phyloP scores from a whole-genome alignment of 768 basidiomycete genomes.

The Brasilioporus rufonigricans region DNA sequence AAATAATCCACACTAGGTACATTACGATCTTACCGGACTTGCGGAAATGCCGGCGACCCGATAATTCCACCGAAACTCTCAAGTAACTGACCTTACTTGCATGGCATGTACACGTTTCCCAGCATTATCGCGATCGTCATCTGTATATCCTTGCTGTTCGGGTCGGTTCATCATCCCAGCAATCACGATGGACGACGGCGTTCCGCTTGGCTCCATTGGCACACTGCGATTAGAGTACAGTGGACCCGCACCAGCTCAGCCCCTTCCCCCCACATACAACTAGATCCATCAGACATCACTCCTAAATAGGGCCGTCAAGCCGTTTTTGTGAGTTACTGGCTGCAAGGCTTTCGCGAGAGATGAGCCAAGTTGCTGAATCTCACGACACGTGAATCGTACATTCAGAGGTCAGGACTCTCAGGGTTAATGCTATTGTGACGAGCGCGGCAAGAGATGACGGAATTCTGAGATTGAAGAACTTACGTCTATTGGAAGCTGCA shows the following conservation, averaged over 20 bases:
- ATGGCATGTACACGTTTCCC: slow-evolving; percentile 5
- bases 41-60: not conserved
- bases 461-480: not conserved
- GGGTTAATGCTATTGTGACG: not conserved
- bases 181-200: slow-evolving; percentile 1
- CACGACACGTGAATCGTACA: not conserved
- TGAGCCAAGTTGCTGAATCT: not conserved
- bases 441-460: not conserved
- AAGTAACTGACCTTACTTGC: not conserved
- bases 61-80: not conserved
- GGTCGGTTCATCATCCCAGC: not conserved
- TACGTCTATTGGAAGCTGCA: slow-evolving; percentile 5
- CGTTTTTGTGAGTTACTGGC: not conserved
- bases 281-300: not conserved
- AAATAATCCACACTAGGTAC: not conserved
- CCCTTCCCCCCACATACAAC: not conserved
- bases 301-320: not conserved
- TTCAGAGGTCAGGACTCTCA: not conserved
- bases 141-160: not conserved
- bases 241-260: not conserved
- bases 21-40: not conserved
- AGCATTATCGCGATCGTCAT: slow-evolving; percentile 3
- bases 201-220: slow-evolving; percentile 1
- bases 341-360: not conserved
- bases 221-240: not conserved